These are phyloP conservation scores for Euphorbia tirucalli DNA, from an alignment of 345 rosid genomes.

Conservation along the genomic window DNA sequence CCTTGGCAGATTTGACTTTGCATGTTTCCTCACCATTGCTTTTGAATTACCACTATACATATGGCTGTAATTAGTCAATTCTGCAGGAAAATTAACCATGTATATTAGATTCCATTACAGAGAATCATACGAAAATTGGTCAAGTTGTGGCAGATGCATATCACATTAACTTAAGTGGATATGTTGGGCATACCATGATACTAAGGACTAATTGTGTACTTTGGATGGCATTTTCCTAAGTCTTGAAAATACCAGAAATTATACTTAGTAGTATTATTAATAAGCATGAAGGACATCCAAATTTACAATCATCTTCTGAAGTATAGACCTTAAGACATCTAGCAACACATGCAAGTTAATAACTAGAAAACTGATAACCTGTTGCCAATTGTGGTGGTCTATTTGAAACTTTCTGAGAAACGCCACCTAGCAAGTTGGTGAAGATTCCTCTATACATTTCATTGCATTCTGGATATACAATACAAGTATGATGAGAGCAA, in stretches of 20 bases:
- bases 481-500: neutral
- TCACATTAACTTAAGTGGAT: neutral
- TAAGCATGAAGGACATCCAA: neutral
- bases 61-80: conserved; percentile 36
- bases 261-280: neutral
- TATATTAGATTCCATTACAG: conserved; percentile 4
- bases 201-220: neutral
- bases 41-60: conserved; percentile 36
- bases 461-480: conserved; percentile 28
- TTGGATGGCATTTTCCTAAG: neutral
- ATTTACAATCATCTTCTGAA: conserved; percentile 2
- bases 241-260: neutral
- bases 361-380: conserved; percentile 35
- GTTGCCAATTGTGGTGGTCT: conserved; percentile 28
- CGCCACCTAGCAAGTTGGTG: conserved; percentile 25
- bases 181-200: neutral
- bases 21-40: conserved; percentile 33
- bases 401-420: conserved; percentile 29
- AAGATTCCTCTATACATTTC: conserved; percentile 30
- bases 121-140: neutral
- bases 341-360: neutral
- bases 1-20: conserved; percentile 48
- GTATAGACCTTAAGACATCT: neutral
- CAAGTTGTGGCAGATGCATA: conserved; percentile 7
- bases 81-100: conserved; percentile 32